Evolutionary conservation across 352 stramenopile species (phyloP).

Genomic region (Phytopythium vexans): DNA sequence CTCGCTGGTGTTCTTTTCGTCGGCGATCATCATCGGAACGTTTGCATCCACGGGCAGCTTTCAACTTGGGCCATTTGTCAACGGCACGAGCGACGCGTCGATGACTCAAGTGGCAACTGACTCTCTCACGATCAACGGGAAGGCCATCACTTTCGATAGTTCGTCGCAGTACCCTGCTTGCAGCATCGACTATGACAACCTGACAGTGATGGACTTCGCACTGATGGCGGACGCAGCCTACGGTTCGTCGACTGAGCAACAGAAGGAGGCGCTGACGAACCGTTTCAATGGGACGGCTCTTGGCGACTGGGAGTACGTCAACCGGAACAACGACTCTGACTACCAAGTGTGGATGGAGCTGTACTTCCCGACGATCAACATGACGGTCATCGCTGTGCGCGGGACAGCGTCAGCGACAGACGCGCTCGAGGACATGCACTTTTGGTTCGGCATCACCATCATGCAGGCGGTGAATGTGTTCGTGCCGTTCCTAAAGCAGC

Average conservation of each 20-base stretch:
- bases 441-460: conserved; percentile 84
- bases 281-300: conserved; percentile 77
- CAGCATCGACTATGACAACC: conserved; percentile 50
- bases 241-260: conserved; percentile 55
- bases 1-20: conserved; percentile 82
- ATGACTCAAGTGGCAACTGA: conserved; percentile 21
- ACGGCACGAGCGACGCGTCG: conserved; percentile 29
- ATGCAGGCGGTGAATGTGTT: conserved; percentile 83
- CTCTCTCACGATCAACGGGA: conserved; percentile 34
- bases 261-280: conserved; percentile 57
- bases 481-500: conserved; percentile 81
- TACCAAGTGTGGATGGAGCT: conserved; percentile 82
- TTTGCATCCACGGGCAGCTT: conserved; percentile 63
- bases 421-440: conserved; percentile 82
- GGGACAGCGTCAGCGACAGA: conserved; percentile 76
- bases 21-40: conserved; percentile 69
- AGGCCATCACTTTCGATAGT: conserved; percentile 44
- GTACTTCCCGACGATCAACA: conserved; percentile 73
- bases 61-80: conserved; percentile 42
- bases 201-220: conserved; percentile 73
- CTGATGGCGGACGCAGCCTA: conserved; percentile 79
- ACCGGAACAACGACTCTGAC: conserved; percentile 69
- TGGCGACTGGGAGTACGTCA: conserved; percentile 65
- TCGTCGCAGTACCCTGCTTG: conserved; percentile 71
- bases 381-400: conserved; percentile 80